A percentile compares a stretch with the other conserved stretches of the same genome.
Conservation (phyloP, 2,329 filamentous ascomycete species). For the Verticillium zaregamsianum region DNA sequence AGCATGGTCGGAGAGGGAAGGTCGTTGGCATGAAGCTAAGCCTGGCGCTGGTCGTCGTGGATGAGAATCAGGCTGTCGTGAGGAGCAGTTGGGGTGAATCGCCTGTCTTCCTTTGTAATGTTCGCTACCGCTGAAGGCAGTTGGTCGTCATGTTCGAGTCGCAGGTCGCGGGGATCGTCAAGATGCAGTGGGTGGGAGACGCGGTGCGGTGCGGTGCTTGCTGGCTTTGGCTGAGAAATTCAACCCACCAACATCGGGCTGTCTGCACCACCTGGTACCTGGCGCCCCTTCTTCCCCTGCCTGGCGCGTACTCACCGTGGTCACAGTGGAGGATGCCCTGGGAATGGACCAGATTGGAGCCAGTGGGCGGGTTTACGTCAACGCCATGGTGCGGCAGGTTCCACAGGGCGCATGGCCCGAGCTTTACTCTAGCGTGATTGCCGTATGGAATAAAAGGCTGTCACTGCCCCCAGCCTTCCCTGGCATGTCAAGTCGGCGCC, state of each 20-base stretch:
- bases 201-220: neutral
- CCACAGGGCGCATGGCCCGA: neutral
- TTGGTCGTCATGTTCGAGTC: neutral
- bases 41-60: neutral
- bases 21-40: neutral
- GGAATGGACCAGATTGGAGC: neutral
- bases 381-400: neutral
- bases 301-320: neutral
- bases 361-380: neutral
- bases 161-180: neutral
- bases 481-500: neutral
- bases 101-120: neutral
- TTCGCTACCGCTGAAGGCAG: neutral
- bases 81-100: neutral
- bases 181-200: neutral
- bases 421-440: neutral
- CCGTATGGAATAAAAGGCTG: neutral
- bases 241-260: neutral
- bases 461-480: neutral
- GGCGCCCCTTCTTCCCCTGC: neutral
- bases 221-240: neutral
- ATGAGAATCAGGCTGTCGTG: neutral
- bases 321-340: neutral
- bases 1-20: slow-evolving; percentile 32
- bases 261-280: neutral